Percentiles rank a stretch among this genome's conserved stretches.
phyloP scores from a whole-genome alignment of 768 basidiomycete species.

The Obba rivulosa region DNA sequence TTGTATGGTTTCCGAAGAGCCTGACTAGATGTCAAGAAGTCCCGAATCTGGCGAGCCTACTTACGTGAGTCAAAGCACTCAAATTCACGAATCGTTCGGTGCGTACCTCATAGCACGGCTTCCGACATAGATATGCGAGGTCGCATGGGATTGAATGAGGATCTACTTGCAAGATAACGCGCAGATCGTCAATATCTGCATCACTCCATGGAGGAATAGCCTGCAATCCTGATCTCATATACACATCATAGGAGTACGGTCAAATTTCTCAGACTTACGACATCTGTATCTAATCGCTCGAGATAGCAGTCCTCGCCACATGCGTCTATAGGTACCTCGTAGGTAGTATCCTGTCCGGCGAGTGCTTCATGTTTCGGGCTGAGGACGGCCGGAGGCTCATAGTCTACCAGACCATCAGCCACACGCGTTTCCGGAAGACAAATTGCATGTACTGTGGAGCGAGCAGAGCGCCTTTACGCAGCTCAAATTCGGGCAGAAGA shows the following conservation, averaged over 20 bases:
- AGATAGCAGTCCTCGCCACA: conserved; percentile 1
- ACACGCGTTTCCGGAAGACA: background rate
- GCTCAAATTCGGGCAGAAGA: conserved; percentile 20
- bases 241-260: background rate
- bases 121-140: conserved; percentile 47
- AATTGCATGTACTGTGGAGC: conserved; percentile 10
- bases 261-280: background rate
- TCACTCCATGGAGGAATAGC: background rate
- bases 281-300: background rate
- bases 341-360: background rate
- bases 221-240: conserved; percentile 2
- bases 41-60: no score
- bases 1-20: no score
- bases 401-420: background rate
- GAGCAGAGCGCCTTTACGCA: conserved; percentile 20
- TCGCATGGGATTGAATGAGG: conserved; percentile 49
- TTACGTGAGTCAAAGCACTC: no score
- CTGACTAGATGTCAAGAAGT: no score
- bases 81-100: no score
- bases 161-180: conserved; percentile 33
- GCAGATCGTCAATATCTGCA: conserved; percentile 34
- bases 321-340: background rate
- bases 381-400: background rate
- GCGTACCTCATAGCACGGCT: conserved; percentile 57
- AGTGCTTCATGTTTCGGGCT: background rate